Base-by-base conservation (phyloP, 306 rosid species). In the Prunus mira region DNA sequence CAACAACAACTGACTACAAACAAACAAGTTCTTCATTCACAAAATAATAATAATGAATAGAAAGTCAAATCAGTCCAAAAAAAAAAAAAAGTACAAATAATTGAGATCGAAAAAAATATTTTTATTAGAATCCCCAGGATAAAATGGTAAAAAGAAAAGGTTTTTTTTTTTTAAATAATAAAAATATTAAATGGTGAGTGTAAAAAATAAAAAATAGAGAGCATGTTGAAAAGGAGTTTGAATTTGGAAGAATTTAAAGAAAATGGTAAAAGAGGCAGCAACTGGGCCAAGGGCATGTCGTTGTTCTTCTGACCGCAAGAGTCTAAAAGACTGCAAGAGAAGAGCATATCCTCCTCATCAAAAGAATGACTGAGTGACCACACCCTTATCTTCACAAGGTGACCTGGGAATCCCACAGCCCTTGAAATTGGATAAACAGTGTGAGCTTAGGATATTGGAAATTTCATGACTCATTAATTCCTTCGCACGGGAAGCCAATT, bases 341-440 rank as follows among this genome's bases (percentile, higher is more conserved):
- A 4, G 38, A 70, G 43, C 74, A 55, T n/a, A 80, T 68, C 80
- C 73, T 68, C 77, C 73, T 47, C 80, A 41, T 71, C 57, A 12
- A 24, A 15, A 71, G 11, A 58, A 58, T 24, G 76, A 38, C 24
- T 0, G 13, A 71, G 22, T 18, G 58, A 52, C 11, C 67, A 51
- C 12, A 28, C 57, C 47, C 86, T 82, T 82, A 78, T 82, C 77
- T 68, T 77, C 28, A 10, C 47, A 71, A 17, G 30, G 68, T 55
- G 82, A 73, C 56, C 46, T 82, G 79, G 79, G 68, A 64, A 67
- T 67, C 22, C 62, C 67, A 73, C 56, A 69, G 74, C 82, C 82
- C 32, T 24, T 68, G 46, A 55, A 74, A 60, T 68, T 9, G 80
- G 86, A 78, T 78, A 73, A 62, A 77, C 76, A 46, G 69, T 9